These are phyloP conservation scores for Oenanthe sinensis DNA, from an alignment of 129 eudicot species.

Conservation along the genomic window DNA sequence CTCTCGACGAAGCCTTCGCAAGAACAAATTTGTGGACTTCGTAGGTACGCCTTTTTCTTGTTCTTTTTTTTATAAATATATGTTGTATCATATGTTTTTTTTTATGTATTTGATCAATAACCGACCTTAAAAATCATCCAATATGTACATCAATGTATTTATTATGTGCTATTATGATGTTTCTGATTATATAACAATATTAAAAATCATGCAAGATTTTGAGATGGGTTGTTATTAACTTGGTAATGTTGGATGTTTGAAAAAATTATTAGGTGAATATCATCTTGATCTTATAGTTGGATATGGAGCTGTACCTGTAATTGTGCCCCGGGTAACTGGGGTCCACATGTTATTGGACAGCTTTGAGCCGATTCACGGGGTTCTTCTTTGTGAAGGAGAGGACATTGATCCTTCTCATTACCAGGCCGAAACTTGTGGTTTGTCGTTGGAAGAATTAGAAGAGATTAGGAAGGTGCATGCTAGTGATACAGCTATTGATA, in stretches of 20 bases:
- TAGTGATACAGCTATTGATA: slow-evolving; percentile 82
- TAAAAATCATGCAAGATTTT: not conserved
- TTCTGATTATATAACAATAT: not conserved
- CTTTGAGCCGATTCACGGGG: slow-evolving; percentile 93
- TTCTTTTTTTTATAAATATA: not conserved
- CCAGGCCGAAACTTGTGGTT: slow-evolving; percentile 29
- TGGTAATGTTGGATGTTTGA: not conserved
- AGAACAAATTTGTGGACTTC: slow-evolving; percentile 94
- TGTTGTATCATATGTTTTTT: not conserved
- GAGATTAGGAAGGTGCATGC: slow-evolving; percentile 57
- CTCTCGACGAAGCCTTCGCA: slow-evolving; percentile 84
- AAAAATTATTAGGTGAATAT: slow-evolving; percentile 54
- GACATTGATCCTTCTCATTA: slow-evolving; percentile 85
- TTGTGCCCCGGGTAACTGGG: slow-evolving; percentile 81
- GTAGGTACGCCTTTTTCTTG: slow-evolving; percentile 43
- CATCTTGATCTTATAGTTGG: slow-evolving; percentile 86
- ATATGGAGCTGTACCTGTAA: slow-evolving; percentile 92
- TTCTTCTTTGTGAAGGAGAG: slow-evolving; percentile 94
- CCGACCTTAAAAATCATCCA: not conserved
- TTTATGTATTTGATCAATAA: not conserved
- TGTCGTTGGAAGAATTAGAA: slow-evolving; percentile 57
- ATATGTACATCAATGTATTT: not conserved
- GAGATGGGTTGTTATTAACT: not conserved
- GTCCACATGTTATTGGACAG: slow-evolving; percentile 68
- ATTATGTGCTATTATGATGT: not conserved